These are phyloP conservation scores for Arthrobotrys sphaeroides DNA, from an alignment of 2,329 filamentous ascomycete species.

Conservation along the genomic window DNA sequence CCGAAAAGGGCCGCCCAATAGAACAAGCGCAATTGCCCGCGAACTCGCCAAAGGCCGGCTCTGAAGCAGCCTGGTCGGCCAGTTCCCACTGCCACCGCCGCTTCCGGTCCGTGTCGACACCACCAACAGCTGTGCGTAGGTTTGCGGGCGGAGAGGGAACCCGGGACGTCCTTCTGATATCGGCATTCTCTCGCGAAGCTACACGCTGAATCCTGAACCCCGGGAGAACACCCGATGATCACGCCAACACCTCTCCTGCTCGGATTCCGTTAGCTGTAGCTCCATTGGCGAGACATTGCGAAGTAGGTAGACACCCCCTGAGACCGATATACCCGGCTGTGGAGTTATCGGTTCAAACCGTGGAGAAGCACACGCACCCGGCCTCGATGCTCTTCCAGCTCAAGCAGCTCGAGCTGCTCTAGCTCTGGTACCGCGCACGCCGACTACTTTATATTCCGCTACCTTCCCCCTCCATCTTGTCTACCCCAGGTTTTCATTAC, in stretches of 20 bases:
- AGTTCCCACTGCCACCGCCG: conserved; percentile 51
- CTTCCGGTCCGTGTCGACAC: conserved; percentile 44
- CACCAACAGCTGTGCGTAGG: conserved; percentile 4
- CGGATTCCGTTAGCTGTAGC: background rate
- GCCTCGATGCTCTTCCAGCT: background rate
- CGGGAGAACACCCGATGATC: conserved; percentile 51
- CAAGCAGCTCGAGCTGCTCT: no score
- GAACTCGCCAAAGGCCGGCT: conserved; percentile 48
- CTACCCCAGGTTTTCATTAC: conserved; percentile 41
- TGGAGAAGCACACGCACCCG: conserved; percentile 29
- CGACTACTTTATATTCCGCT: conserved; percentile 27
- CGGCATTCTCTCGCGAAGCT: conserved; percentile 36
- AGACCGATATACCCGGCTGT: conserved; percentile 13
- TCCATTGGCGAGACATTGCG: background rate
- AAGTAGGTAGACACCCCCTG: no score
- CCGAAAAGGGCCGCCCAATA: conserved; percentile 23
- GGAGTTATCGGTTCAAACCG: conserved; percentile 5
- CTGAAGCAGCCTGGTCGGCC: conserved; percentile 43
- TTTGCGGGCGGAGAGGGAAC: background rate
- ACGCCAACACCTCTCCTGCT: conserved; percentile 35
- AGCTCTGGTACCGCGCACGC: background rate
- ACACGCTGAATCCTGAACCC: conserved; percentile 13
- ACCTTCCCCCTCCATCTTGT: conserved; percentile 5
- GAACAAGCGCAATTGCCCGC: conserved; percentile 43
- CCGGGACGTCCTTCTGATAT: conserved; percentile 30